Conservation (phyloP, 1,284 basidiomycete genomes). For the Heterobasidion annosum region DNA sequence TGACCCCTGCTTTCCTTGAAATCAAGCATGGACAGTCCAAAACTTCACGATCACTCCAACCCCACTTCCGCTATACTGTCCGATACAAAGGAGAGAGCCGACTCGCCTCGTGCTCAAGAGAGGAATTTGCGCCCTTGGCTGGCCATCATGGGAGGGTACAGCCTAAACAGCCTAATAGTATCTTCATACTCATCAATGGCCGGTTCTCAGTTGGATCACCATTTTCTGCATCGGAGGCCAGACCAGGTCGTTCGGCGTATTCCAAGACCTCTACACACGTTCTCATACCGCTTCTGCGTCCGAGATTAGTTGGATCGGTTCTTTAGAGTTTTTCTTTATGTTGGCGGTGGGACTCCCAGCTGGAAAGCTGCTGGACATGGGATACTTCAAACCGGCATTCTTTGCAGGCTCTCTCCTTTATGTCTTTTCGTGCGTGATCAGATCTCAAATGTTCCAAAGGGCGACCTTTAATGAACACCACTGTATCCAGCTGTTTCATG, state of each 20-base stretch:
- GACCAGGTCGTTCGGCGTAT: slow-evolving; percentile 8
- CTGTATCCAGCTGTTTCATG: slow-evolving; percentile 23
- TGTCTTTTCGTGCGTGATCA: slow-evolving; percentile 14
- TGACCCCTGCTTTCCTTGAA: too few relatives aligned
- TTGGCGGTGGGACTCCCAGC: slow-evolving; percentile 21
- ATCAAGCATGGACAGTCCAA: too few relatives aligned
- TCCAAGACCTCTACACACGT: slow-evolving; percentile 14
- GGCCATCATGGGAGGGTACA: too few relatives aligned
- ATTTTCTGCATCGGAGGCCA: too few relatives aligned
- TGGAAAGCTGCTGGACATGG: slow-evolving; percentile 23
- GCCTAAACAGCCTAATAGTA: too few relatives aligned
- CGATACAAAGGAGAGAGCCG: too few relatives aligned
- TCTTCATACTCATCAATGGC: too few relatives aligned
- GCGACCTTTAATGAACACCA: neutral
- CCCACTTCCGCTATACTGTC: too few relatives aligned
- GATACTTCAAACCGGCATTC: slow-evolving; percentile 20
- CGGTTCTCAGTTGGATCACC: too few relatives aligned
- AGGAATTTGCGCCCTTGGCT: too few relatives aligned
- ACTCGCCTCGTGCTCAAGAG: too few relatives aligned
- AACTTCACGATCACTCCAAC: too few relatives aligned
- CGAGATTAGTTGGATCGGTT: slow-evolving; percentile 24
- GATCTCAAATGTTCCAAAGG: neutral
- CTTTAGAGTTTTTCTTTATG: slow-evolving; percentile 23
- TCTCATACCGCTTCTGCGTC: slow-evolving; percentile 9
- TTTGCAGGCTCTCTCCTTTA: slow-evolving; percentile 20